Conservation (phyloP, 257 asterid genomes). For the Linaria vulgaris region DNA sequence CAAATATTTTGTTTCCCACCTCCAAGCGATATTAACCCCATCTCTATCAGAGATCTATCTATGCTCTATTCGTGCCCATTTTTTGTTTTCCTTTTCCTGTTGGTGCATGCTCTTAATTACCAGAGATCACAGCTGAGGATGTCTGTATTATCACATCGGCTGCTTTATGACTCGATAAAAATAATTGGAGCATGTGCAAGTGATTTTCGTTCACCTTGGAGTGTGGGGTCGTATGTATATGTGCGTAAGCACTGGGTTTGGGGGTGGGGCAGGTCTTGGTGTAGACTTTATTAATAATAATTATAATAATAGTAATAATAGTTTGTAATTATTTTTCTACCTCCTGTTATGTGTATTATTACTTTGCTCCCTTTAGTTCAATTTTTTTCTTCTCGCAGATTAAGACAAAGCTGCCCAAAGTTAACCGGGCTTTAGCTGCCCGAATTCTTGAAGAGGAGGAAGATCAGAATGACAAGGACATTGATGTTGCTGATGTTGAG, state of each 20-base stretch:
- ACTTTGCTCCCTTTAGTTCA: neutral
- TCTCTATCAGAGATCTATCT: too few species aligned
- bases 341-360: neutral
- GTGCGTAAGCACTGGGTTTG: too few species aligned
- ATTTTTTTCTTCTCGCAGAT: slow-evolving; percentile 42
- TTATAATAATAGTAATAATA: too few species aligned
- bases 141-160: neutral
- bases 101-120: too few species aligned
- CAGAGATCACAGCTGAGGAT: too few species aligned
- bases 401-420: slow-evolving; percentile 76
- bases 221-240: too few species aligned
- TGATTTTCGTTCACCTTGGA: too few species aligned
- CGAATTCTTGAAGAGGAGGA: slow-evolving; percentile 66
- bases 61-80: too few species aligned
- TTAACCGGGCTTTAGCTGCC: slow-evolving; percentile 56
- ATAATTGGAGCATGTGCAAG: neutral
- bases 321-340: too few species aligned
- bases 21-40: too few species aligned
- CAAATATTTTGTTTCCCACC: too few species aligned
- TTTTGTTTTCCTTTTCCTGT: too few species aligned
- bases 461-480: slow-evolving; percentile 49
- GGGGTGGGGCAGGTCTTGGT: neutral
- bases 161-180: neutral
- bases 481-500: slow-evolving; percentile 47
- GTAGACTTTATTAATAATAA: neutral